Evolutionary conservation across 805 yeast species (phyloP).

Genomic region (Cyberlindnera euphorbiae): DNA sequence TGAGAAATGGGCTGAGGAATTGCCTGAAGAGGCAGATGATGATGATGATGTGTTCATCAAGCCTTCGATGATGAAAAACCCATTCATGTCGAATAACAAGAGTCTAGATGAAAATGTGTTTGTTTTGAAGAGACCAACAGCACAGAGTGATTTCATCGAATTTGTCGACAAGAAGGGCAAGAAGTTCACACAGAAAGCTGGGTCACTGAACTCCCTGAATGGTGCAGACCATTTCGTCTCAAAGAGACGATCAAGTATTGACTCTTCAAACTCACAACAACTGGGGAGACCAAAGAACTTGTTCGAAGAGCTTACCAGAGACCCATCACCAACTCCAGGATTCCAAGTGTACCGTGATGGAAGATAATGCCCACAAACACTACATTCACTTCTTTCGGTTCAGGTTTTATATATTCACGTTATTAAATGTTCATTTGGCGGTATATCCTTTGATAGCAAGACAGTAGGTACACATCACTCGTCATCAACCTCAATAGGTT

Average conservation of each 20-base stretch:
- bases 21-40: conserved; percentile 13
- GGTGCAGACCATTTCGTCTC: conserved; percentile 5
- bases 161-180: conserved; percentile 33
- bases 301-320: conserved; percentile 16
- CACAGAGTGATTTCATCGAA: conserved; percentile 24
- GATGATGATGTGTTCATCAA: conserved; percentile 21
- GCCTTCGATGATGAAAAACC: conserved; percentile 17
- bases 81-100: conserved; percentile 15
- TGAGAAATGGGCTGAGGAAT: conserved; percentile 30
- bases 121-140: conserved; percentile 10
- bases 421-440: too few relatives aligned
- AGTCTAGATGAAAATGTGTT: too few relatives aligned
- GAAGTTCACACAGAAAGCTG: conserved; percentile 19
- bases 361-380: background rate
- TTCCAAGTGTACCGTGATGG: conserved; percentile 8
- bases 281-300: conserved; percentile 26
- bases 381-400: background rate
- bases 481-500: too few relatives aligned
- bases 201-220: conserved; percentile 3
- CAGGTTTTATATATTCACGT: background rate
- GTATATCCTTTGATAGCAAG: too few relatives aligned
- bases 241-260: too few relatives aligned
- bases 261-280: too few relatives aligned
- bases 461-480: too few relatives aligned
- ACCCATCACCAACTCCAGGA: background rate